Evolutionary conservation across 2,329 filamentous ascomycete species (phyloP), one percentile per base, ranked within the genome.

Genomic region (Penicillium hesseltinei): DNA sequence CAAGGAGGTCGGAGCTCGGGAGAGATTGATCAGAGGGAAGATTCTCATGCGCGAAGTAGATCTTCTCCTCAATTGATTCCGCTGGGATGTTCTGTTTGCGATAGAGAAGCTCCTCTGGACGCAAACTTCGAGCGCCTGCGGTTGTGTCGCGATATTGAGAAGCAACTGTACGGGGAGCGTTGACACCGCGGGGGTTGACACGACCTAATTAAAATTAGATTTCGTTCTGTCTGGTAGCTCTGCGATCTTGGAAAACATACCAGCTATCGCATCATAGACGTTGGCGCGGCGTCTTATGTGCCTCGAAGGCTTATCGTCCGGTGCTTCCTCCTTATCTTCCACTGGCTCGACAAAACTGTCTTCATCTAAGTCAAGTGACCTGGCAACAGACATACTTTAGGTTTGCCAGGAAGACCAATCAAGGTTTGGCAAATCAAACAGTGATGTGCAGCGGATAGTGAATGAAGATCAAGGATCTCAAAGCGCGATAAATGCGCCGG

Each of bases 61-160:
- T 73, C 63, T 85, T 81, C 57, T 78, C 75, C 66, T 85, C 82
- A 56, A 80, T 75, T 58, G 81, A 82, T 40, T 81, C 76, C 1
- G 72, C 69, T 15, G 81, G 81, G 4, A 82, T 82, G 51, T 77
- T 77, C 49, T 72, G 71, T 45, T 77, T 76, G 47, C 81, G 80
- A 66, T 84, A 84, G 2, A 87, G 76, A 5, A 84, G 78, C 63
- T 87, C 83, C 61, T 87, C 84, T 3, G 85, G 83, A 0, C 80
- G 77, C 4, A 83, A 66, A 4, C 79, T 70, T 11, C 65, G 73
- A 63, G 55, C 66, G 38, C 69, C 69, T 25, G 73, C 75, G 10
- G 68, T 57, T 45, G 69, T 73, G 56, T 73, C 70, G 40, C 69
- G 73, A 57, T 70, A 66, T 54, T 62, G 67, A 10, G 71, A 73